phyloP scores from a whole-genome alignment of 768 basidiomycete genomes.

The Tulasnella sp. region DNA sequence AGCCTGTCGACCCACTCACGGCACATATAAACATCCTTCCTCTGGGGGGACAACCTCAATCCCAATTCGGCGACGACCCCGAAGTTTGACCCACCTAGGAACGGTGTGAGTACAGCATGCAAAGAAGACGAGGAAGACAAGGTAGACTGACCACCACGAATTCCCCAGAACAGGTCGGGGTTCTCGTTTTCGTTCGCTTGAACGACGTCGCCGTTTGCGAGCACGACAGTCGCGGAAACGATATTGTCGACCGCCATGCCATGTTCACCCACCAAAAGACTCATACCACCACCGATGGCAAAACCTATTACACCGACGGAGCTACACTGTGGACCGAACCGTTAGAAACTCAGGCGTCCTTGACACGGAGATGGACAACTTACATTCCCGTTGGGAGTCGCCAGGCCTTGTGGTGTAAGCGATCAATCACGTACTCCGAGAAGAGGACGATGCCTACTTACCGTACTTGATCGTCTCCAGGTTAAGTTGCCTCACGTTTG shows the following conservation, averaged over 20 bases:
- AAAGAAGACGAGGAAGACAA: neutral
- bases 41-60: neutral
- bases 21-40: neutral
- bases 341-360: too few species aligned
- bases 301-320: neutral
- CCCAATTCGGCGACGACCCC: slow-evolving; percentile 8
- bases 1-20: neutral
- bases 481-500: neutral
- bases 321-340: neutral
- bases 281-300: slow-evolving; percentile 1
- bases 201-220: slow-evolving; percentile 12
- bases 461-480: neutral
- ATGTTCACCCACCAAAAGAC: neutral
- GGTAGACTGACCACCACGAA: slow-evolving; percentile 3
- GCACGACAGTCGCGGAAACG: slow-evolving; percentile 10
- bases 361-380: neutral
- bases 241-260: slow-evolving; percentile 11
- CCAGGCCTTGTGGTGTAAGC: neutral
- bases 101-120: too few species aligned
- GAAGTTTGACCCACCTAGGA: slow-evolving; percentile 14
- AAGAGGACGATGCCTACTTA: neutral
- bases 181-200: slow-evolving; percentile 1
- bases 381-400: neutral
- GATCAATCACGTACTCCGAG: neutral
- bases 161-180: slow-evolving; percentile 11